These are phyloP conservation scores for Croton laevigatus DNA, from an alignment of 441 rosid genomes.

Conservation along the genomic window DNA sequence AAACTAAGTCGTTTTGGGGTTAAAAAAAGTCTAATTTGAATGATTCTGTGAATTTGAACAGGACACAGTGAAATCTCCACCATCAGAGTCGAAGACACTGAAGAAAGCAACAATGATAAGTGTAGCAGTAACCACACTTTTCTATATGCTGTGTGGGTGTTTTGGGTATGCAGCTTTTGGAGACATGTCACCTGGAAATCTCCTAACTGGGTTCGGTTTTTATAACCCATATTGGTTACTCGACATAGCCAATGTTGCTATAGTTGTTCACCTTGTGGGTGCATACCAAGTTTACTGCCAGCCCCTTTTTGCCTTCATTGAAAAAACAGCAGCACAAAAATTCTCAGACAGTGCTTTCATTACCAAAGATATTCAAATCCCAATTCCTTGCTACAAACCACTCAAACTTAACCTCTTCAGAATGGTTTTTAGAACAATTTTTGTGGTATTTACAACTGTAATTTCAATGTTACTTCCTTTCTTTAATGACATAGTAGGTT, in stretches of 20 bases:
- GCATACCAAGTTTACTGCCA: constrained; percentile 86
- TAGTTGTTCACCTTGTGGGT: constrained; percentile 72
- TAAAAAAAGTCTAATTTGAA: no score
- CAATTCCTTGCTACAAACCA: constrained; percentile 39
- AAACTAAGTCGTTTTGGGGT: no score
- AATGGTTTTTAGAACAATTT: constrained; percentile 64
- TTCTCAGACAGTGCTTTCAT: constrained; percentile 56
- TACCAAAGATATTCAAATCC: constrained; percentile 47
- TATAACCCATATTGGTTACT: constrained; percentile 81
- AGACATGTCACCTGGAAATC: constrained; percentile 69
- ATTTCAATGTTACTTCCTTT: constrained; percentile 84
- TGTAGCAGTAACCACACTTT: constrained; percentile 59
- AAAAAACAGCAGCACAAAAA: constrained; percentile 39
- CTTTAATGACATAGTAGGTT: constrained; percentile 67
- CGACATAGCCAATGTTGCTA: constrained; percentile 77
- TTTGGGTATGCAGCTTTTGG: constrained; percentile 91
- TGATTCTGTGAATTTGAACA: constrained; percentile 21
- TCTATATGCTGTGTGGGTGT: constrained; percentile 85
- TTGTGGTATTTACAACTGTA: constrained; percentile 62
- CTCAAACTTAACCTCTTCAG: constrained; percentile 60
- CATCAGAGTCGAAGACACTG: constrained; percentile 72
- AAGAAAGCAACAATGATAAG: constrained; percentile 66
- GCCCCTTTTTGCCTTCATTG: constrained; percentile 70
- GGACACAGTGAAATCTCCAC: constrained; percentile 78
- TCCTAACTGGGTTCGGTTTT: constrained; percentile 75